Conservation (phyloP, 371 early-diverging fungal genomes). For the Mortierella sp. region DNA sequence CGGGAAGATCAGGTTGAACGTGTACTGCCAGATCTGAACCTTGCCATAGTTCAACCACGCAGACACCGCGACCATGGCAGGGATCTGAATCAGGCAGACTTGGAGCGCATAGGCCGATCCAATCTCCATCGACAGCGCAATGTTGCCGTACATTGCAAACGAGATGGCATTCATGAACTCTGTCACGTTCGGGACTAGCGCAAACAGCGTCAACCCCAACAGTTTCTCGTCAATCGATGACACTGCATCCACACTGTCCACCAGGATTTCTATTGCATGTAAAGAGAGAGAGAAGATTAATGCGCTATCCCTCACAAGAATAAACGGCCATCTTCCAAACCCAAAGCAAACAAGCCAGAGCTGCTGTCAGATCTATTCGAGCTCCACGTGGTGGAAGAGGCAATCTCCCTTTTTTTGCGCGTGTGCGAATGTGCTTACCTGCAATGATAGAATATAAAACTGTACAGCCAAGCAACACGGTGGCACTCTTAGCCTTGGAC, state of each 20-base stretch:
- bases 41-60: conserved; percentile 74
- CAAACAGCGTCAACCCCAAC: conserved; percentile 93
- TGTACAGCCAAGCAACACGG: conserved; percentile 88
- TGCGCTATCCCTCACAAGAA: background rate
- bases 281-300: background rate
- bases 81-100: conserved; percentile 96
- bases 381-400: background rate
- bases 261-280: conserved; percentile 72
- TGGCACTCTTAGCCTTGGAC: conserved; percentile 83
- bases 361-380: background rate
- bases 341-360: background rate
- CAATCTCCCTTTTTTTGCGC: background rate
- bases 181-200: conserved; percentile 95
- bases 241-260: conserved; percentile 83
- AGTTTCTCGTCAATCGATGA: conserved; percentile 89
- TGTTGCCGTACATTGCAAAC: conserved; percentile 94
- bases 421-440: conserved; percentile 19
- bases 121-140: conserved; percentile 95
- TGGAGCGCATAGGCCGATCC: conserved; percentile 97
- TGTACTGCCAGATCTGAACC: conserved; percentile 38
- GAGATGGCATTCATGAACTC: conserved; percentile 98
- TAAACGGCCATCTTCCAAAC: conserved; percentile 1
- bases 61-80: conserved; percentile 90
- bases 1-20: conserved; percentile 91
- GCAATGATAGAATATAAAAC: conserved; percentile 91